phyloP scores from a whole-genome alignment of 805 yeast genomes.

The Kuraishia capsulata region DNA sequence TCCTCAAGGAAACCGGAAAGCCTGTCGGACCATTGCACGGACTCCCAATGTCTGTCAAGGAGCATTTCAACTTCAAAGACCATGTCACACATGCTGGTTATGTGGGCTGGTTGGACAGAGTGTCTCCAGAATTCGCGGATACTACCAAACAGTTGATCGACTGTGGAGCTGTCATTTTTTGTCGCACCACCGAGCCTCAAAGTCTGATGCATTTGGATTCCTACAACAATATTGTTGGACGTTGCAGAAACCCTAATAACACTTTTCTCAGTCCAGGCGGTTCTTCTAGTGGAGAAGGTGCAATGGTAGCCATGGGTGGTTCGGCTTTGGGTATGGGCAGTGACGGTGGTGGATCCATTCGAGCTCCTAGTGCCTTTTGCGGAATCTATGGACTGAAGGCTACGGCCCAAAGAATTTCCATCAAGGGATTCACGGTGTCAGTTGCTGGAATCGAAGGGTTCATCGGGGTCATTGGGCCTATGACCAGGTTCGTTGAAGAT shows the following conservation, averaged over 20 bases:
- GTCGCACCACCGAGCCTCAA: conserved; percentile 63
- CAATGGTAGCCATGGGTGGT: conserved; percentile 47
- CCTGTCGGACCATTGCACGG: conserved; percentile 63
- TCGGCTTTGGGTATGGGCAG: conserved; percentile 59
- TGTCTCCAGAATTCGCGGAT: conserved; percentile 35
- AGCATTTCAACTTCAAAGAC: conserved; percentile 47
- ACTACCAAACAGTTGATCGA: conserved; percentile 35
- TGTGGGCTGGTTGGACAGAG: conserved; percentile 39
- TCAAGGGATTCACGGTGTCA: conserved; percentile 23
- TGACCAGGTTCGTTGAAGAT: conserved; percentile 38
- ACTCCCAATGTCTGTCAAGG: conserved; percentile 59
- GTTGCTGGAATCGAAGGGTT: conserved; percentile 33
- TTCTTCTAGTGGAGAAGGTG: conserved; percentile 67
- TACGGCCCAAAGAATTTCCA: conserved; percentile 45
- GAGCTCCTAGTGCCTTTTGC: conserved; percentile 59
- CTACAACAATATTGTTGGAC: conserved; percentile 49
- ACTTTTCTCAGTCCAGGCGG: conserved; percentile 57
- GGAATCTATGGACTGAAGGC: conserved; percentile 61
- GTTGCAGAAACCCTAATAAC: conserved; percentile 51
- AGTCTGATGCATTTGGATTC: conserved; percentile 63
- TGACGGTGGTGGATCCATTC: conserved; percentile 65
- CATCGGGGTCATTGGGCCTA: conserved; percentile 33
- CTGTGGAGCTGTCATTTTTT: conserved; percentile 54
- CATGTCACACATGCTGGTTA: conserved; percentile 51
- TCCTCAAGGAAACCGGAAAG: conserved; percentile 33